Percentiles rank a stretch among this genome's conserved stretches.
These are phyloP conservation scores for Geotrichum phurueaensis DNA, from an alignment of 1,139 yeast genomes.

Conservation along the genomic window DNA sequence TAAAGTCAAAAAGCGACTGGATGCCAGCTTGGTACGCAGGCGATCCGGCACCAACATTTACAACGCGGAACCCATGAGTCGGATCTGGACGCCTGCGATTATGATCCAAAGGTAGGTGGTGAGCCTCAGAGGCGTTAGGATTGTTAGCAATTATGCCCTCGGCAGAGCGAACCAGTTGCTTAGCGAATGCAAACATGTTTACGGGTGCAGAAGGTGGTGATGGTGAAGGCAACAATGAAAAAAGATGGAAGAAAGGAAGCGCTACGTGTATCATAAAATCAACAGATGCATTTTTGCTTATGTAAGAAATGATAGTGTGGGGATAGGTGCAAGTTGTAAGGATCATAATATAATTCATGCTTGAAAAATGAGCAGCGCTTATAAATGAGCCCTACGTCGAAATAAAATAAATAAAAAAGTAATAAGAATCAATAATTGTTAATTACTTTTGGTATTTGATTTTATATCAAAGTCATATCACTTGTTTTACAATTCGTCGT, in stretches of 20 bases:
- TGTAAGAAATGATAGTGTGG: background rate
- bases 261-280: conserved; percentile 1
- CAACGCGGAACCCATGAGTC: conserved; percentile 50
- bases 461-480: background rate
- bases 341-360: background rate
- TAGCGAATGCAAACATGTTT: conserved; percentile 81
- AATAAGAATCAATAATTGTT: background rate
- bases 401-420: background rate
- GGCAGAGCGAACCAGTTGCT: conserved; percentile 68
- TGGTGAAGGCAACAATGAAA: background rate
- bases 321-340: background rate
- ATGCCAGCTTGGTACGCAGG: conserved; percentile 46
- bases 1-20: conserved; percentile 82
- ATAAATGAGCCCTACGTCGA: no score
- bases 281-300: background rate
- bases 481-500: conserved; percentile 20
- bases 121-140: conserved; percentile 36
- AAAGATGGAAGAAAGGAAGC: background rate
- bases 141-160: conserved; percentile 43
- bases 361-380: background rate
- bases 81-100: conserved; percentile 38
- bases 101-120: conserved; percentile 28
- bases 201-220: background rate
- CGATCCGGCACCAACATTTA: conserved; percentile 44
- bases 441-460: background rate